Evolutionary conservation across 2,329 filamentous ascomycete species (phyloP).

Genomic region (Aspergillus uvarum): DNA sequence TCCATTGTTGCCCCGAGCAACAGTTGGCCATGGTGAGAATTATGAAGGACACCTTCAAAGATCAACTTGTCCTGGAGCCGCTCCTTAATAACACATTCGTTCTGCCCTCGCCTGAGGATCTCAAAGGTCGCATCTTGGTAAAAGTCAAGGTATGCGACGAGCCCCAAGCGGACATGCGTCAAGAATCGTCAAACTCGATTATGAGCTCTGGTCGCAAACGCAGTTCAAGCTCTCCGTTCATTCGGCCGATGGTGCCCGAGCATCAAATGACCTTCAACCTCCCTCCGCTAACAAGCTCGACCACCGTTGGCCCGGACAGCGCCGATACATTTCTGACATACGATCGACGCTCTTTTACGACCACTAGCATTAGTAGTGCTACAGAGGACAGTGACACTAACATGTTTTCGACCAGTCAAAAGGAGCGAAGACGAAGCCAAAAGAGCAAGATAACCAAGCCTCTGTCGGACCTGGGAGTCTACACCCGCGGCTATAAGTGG

Average conservation of each 20-base stretch:
- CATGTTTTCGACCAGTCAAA: conserved; percentile 50
- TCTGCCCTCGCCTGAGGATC: conserved; percentile 81
- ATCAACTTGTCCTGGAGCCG: conserved; percentile 74
- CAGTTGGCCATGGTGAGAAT: conserved; percentile 86
- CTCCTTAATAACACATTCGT: conserved; percentile 66
- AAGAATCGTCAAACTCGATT: conserved; percentile 44
- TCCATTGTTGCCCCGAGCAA: conserved; percentile 82
- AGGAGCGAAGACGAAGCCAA: conserved; percentile 60
- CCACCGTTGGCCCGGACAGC: conserved; percentile 53
- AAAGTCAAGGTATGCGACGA: conserved; percentile 85
- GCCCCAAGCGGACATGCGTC: conserved; percentile 46
- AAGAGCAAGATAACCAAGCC: conserved; percentile 82
- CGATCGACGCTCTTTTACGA: conserved; percentile 54
- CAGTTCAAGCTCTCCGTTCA: conserved; percentile 77
- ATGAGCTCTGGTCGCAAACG: conserved; percentile 48
- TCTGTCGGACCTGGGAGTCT: conserved; percentile 82
- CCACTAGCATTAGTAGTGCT: conserved; percentile 57
- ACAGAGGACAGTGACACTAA: conserved; percentile 74
- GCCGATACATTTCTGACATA: conserved; percentile 48
- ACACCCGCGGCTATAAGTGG: conserved; percentile 77
- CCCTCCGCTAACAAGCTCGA: conserved; percentile 52
- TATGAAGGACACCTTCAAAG: conserved; percentile 79
- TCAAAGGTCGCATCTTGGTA: conserved; percentile 80
- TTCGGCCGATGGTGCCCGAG: conserved; percentile 63
- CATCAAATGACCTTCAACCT: conserved; percentile 51